phyloP scores from a whole-genome alignment of 371 early-diverging fungal species.

The Syncephalis fuscata region DNA sequence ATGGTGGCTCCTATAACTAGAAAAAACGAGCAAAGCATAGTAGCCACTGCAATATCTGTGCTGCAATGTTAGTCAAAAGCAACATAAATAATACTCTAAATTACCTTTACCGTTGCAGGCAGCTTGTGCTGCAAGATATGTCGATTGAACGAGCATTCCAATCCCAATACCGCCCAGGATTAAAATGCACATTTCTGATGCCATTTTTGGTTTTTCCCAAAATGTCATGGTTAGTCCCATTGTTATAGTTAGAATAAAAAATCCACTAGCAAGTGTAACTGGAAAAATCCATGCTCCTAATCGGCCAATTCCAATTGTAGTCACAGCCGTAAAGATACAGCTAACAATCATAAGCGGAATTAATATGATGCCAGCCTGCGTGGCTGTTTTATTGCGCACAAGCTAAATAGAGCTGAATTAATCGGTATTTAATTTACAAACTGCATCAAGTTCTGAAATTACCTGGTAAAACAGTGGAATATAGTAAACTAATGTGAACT shows the following conservation, averaged over 20 bases:
- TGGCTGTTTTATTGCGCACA: conserved; percentile 16
- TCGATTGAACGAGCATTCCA: conserved; percentile 14
- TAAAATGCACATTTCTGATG: conserved; percentile 20
- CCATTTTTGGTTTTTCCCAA: conserved; percentile 14
- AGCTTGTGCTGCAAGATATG: conserved; percentile 26
- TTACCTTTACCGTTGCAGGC: conserved; percentile 12
- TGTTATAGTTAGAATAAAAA: conserved; percentile 14
- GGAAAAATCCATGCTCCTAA: conserved; percentile 14
- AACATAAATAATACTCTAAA: conserved; percentile 28
- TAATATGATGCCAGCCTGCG: conserved; percentile 34
- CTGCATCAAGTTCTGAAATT: too few species aligned
- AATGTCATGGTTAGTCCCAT: conserved; percentile 28
- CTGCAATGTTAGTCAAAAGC: conserved; percentile 26
- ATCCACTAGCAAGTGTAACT: conserved; percentile 18
- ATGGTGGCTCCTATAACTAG: conserved; percentile 49
- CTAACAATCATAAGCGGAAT: conserved; percentile 35
- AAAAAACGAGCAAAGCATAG: conserved; percentile 32
- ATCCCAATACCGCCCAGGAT: conserved; percentile 29
- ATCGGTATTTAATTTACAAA: too few species aligned
- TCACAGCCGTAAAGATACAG: conserved; percentile 10
- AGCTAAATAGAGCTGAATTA: neutral
- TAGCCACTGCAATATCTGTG: conserved; percentile 41
- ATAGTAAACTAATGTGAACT: neutral
- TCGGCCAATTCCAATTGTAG: conserved; percentile 14
- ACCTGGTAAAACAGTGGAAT: neutral